Percentiles rank a stretch among this genome's conserved stretches.
Evolutionary conservation across 352 stramenopile genomes (phyloP).

Genomic region (Salisapilia sapeloensis): DNA sequence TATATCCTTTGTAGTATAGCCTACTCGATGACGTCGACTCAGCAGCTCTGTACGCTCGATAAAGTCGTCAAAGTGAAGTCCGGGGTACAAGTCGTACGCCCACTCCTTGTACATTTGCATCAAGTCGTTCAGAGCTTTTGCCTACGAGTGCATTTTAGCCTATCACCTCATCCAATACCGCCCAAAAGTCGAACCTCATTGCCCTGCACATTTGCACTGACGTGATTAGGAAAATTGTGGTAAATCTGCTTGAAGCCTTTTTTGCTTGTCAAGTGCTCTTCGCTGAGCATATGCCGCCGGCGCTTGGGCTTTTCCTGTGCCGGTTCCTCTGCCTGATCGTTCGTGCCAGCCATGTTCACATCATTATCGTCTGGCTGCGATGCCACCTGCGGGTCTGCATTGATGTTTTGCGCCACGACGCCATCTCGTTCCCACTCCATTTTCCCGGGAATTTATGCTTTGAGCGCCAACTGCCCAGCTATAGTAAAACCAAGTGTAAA

Average conservation of each 20-base stretch:
- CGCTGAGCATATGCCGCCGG: conserved; percentile 39
- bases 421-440: too few relatives aligned
- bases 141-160: conserved; percentile 8
- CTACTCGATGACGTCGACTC: too few relatives aligned
- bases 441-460: too few relatives aligned
- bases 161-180: background rate
- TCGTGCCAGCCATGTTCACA: too few relatives aligned
- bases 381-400: too few relatives aligned
- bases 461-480: too few relatives aligned
- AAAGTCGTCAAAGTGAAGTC: conserved; percentile 73
- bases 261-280: conserved; percentile 39
- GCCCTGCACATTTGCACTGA: conserved; percentile 23
- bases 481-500: too few relatives aligned
- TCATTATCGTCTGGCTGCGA: too few relatives aligned
- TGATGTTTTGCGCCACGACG: too few relatives aligned
- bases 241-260: conserved; percentile 59
- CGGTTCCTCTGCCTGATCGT: too few relatives aligned
- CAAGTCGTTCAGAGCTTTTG: conserved; percentile 38
- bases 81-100: conserved; percentile 68
- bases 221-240: conserved; percentile 50
- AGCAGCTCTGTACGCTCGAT: conserved; percentile 44
- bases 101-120: conserved; percentile 77
- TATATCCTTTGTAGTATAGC: too few relatives aligned
- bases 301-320: conserved; percentile 6
- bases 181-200: conserved; percentile 22